phyloP scores from a whole-genome alignment of 208 protist genomes.

The Crithidia sp. region DNA sequence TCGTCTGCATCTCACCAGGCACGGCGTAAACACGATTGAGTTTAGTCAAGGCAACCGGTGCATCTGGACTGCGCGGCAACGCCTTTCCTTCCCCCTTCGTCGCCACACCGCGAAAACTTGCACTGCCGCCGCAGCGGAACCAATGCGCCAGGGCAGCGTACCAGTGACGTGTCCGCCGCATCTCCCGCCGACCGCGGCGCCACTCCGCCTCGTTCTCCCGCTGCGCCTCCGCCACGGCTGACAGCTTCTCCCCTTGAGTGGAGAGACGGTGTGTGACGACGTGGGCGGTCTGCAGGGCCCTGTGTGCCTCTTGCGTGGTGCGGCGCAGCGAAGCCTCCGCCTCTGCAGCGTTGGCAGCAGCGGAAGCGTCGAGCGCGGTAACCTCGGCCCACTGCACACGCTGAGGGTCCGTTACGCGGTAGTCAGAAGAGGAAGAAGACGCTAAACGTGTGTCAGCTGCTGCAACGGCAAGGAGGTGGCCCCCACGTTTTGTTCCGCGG shows the following conservation, averaged over 20 bases:
- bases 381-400: neutral
- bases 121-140: constrained; percentile 1
- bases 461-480: no score
- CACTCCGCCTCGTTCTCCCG: neutral
- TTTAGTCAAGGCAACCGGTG: no score
- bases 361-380: neutral
- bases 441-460: no score
- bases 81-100: neutral
- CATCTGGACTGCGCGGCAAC: neutral
- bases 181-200: constrained; percentile 4
- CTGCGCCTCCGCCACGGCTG: neutral
- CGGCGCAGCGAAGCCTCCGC: constrained; percentile 7
- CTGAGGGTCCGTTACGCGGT: neutral
- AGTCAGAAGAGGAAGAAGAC: neutral
- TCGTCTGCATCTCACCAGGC: no score
- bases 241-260: constrained; percentile 17
- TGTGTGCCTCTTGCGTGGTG: constrained; percentile 9
- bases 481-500: no score
- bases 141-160: constrained; percentile 17
- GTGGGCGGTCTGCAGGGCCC: constrained; percentile 9
- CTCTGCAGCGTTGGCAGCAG: neutral
- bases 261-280: neutral
- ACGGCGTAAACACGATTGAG: no score
- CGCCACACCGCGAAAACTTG: neutral
- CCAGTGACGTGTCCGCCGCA: constrained; percentile 12